phyloP scores from a whole-genome alignment of 768 basidiomycete species.

The Leccinum truebloodii region DNA sequence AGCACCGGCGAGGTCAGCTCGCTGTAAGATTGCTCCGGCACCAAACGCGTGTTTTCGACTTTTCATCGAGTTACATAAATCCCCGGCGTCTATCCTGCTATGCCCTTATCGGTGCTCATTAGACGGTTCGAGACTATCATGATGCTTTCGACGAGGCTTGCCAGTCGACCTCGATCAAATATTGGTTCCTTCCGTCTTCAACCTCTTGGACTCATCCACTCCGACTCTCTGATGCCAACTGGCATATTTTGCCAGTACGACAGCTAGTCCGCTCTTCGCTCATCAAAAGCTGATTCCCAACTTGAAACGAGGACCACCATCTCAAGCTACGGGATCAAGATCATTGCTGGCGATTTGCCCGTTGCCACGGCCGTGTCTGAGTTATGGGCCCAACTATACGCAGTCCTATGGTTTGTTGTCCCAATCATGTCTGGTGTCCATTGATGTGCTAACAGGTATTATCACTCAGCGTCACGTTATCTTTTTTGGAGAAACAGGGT shows the following conservation, averaged over 20 bases:
- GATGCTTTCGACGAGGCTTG: constrained; percentile 5
- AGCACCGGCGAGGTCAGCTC: too few relatives aligned
- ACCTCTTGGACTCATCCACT: not conserved
- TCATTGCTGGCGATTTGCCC: not conserved
- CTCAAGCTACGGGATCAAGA: not conserved
- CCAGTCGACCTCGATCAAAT: not conserved
- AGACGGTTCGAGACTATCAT: not conserved
- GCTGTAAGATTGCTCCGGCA: too few relatives aligned
- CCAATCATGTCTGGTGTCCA: not conserved
- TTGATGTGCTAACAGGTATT: not conserved
- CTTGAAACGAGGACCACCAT: not conserved
- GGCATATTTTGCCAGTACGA: not conserved
- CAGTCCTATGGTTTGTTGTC: not conserved
- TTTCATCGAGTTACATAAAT: not conserved
- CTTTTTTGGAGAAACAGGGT: constrained; percentile 26
- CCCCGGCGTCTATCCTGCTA: constrained; percentile 2
- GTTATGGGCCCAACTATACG: not conserved
- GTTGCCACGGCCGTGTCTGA: not conserved
- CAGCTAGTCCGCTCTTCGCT: not conserved
- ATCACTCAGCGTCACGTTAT: constrained; percentile 16
- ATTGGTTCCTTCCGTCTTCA: not conserved
- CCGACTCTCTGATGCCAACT: not conserved
- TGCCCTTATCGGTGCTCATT: constrained; percentile 8
- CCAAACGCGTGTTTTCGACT: constrained; percentile 14
- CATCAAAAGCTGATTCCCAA: not conserved